Evolutionary conservation across 305 asterid genomes (phyloP).

Genomic region (Striga hermonthica): DNA sequence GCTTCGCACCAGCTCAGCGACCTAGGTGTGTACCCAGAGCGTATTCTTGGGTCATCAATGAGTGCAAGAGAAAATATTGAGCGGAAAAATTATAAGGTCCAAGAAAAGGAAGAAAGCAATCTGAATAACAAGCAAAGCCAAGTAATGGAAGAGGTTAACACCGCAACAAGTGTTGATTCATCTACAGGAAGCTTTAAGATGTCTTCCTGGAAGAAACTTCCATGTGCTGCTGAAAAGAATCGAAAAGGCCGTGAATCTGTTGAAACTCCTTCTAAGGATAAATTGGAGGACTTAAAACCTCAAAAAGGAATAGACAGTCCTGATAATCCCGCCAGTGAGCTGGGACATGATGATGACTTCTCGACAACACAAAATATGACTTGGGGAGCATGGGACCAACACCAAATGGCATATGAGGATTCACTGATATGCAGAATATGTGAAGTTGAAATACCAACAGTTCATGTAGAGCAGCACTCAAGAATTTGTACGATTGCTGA

Average conservation of each 20-base stretch:
- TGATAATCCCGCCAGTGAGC: slow-evolving; percentile 43
- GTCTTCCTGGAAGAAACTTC: slow-evolving; percentile 98
- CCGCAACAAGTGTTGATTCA: slow-evolving; percentile 70
- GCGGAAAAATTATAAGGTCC: slow-evolving; percentile 36
- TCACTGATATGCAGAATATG: slow-evolving; percentile 96
- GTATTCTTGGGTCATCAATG: slow-evolving; percentile 35
- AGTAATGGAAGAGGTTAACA: slow-evolving; percentile 57
- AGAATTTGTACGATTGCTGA: slow-evolving; percentile 94
- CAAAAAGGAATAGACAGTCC: slow-evolving; percentile 40
- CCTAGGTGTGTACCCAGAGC: slow-evolving; percentile 81
- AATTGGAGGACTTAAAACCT: slow-evolving; percentile 41
- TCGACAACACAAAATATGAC: slow-evolving; percentile 45
- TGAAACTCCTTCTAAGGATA: slow-evolving; percentile 48
- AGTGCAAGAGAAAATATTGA: slow-evolving; percentile 40
- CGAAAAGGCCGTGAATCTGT: slow-evolving; percentile 46
- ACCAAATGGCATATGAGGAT: slow-evolving; percentile 66
- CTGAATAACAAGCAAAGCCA: slow-evolving; percentile 40
- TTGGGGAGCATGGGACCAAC: slow-evolving; percentile 88
- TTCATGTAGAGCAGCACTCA: slow-evolving; percentile 92
- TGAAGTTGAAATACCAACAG: slow-evolving; percentile 95
- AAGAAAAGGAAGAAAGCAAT: slow-evolving; percentile 40
- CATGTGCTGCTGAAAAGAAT: slow-evolving; percentile 69
- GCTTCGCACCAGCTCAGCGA: slow-evolving; percentile 84
- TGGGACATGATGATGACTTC: slow-evolving; percentile 48
- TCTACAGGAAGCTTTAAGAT: slow-evolving; percentile 71